phyloP scores from a whole-genome alignment of 345 rosid genomes.

The Ceriops decandra region DNA sequence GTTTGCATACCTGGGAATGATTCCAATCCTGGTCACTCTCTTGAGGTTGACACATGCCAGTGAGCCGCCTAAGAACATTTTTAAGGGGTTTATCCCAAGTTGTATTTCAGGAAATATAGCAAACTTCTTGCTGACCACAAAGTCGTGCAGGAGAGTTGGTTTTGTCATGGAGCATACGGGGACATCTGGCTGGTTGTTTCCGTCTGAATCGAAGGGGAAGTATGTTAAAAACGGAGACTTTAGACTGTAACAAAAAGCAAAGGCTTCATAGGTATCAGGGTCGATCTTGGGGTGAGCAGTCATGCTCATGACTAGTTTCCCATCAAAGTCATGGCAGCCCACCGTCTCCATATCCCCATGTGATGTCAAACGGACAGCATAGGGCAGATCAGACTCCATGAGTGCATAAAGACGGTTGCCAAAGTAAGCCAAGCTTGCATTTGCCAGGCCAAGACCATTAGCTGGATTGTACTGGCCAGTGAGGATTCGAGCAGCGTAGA shows the following conservation, averaged over 20 bases:
- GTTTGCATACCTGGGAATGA: constrained; percentile 44
- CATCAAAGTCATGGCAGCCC: constrained; percentile 45
- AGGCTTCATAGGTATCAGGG: constrained; percentile 46
- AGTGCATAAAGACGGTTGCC: constrained; percentile 46
- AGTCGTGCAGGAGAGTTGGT: constrained; percentile 59
- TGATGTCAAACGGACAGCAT: constrained; percentile 35
- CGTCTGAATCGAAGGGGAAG: constrained; percentile 39
- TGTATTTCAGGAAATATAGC: constrained; percentile 54
- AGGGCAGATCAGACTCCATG: constrained; percentile 61
- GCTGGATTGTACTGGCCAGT: constrained; percentile 50
- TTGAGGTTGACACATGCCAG: constrained; percentile 39
- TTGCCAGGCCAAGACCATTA: constrained; percentile 51
- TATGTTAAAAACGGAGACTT: constrained; percentile 51
- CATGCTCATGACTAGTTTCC: constrained; percentile 52
- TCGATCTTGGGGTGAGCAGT: constrained; percentile 67
- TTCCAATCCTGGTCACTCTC: constrained; percentile 44
- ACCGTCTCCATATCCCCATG: constrained; percentile 44
- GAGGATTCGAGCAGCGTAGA: constrained; percentile 37
- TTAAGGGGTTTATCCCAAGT: constrained; percentile 53
- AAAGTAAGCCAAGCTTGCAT: constrained; percentile 49
- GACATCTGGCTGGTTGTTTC: constrained; percentile 48
- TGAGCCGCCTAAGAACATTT: constrained; percentile 50
- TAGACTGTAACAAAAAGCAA: constrained; percentile 54
- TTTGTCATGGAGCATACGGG: constrained; percentile 53
- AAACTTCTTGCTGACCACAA: constrained; percentile 50